Evolutionary conservation across 148 eudicot species (phyloP).

Genomic region (Nyssa sinensis): DNA sequence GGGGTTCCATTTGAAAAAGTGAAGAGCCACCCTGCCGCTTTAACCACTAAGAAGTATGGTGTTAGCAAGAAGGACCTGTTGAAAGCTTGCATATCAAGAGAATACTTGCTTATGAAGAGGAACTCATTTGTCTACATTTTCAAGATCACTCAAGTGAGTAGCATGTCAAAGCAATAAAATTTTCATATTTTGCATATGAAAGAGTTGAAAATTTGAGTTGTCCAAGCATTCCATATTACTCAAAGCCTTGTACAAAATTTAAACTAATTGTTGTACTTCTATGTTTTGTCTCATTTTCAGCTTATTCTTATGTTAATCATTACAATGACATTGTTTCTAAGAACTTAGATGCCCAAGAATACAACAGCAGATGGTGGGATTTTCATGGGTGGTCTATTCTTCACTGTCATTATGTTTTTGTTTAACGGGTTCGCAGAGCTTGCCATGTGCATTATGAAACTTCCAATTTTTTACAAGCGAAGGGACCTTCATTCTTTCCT

Average conservation of each 20-base stretch:
- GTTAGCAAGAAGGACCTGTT: slow-evolving; percentile 65
- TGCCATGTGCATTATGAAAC: slow-evolving; percentile 54
- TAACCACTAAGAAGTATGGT: slow-evolving; percentile 63
- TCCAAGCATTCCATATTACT: background rate
- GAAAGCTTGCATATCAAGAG: slow-evolving; percentile 73
- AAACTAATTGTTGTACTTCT: background rate
- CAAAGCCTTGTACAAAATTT: background rate
- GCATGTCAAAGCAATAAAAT: background rate
- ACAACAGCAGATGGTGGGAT: slow-evolving; percentile 42
- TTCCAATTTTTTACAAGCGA: slow-evolving; percentile 77
- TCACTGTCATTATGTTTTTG: slow-evolving; percentile 42
- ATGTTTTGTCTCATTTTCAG: slow-evolving; percentile 23
- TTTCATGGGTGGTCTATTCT: slow-evolving; percentile 66
- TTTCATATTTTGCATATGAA: background rate
- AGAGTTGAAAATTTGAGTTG: background rate
- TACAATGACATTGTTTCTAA: slow-evolving; percentile 48
- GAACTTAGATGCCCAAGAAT: slow-evolving; percentile 48
- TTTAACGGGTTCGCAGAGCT: slow-evolving; percentile 77
- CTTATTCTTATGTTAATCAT: slow-evolving; percentile 47
- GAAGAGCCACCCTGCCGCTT: slow-evolving; percentile 77
- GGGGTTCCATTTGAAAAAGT: slow-evolving; percentile 63
- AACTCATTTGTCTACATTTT: slow-evolving; percentile 70
- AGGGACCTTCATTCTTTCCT: slow-evolving; percentile 67
- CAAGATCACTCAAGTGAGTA: slow-evolving; percentile 65
- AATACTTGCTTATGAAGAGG: slow-evolving; percentile 73